Evolutionary conservation across 257 asterid genomes (phyloP), one percentile per base, ranked within the genome.

Genomic region (Schizonepeta tenuifolia): DNA sequence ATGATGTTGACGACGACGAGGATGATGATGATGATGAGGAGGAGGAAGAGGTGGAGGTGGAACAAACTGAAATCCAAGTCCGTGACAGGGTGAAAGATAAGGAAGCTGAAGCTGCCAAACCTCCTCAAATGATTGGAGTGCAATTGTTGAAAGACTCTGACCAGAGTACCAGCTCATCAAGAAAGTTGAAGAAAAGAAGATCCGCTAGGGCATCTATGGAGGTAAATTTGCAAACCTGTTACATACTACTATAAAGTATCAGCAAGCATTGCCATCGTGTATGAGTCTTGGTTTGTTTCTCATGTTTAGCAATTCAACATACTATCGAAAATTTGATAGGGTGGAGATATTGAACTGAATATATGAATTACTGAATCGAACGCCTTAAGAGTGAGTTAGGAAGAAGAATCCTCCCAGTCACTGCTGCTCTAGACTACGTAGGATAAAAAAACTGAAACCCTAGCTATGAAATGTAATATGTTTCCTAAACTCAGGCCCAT

Each of bases 121-220:
- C 97, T 71, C 97, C 69, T 84, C 96, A 88, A 80, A 94, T 94
- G 99, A 91, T 94, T 81, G 99, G 99, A 72, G 97, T 91, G 78
- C 97, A 94, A 79, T 81, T 91, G 81, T 67, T 94, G 80, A 89
- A 82, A 81, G 99, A 94, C 78, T 84, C 93, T 54, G 97, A 91
- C 43, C 93, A 82, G 76, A 77, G 79, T 14, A 78, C 89, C 61
- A 79, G 88, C 75, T 84, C 95, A 44, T 86, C 97, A 67, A 88
- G 84, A 78, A 91, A 94, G 80, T 82, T 92, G 20, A 86, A 86
- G 86, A n/a, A n/a, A n/a, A 86, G 85, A 84, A 83, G 84, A 84
- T 72, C 82, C 63, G 78, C 92, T 72, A 87, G 96, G 67, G 81
- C 50, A 76, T 79, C 94, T 20, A 81, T 81, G 82, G 95, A 88